Evolutionary conservation across 2,329 filamentous ascomycete genomes (phyloP).

Genomic region (Gyromitra esculenta): DNA sequence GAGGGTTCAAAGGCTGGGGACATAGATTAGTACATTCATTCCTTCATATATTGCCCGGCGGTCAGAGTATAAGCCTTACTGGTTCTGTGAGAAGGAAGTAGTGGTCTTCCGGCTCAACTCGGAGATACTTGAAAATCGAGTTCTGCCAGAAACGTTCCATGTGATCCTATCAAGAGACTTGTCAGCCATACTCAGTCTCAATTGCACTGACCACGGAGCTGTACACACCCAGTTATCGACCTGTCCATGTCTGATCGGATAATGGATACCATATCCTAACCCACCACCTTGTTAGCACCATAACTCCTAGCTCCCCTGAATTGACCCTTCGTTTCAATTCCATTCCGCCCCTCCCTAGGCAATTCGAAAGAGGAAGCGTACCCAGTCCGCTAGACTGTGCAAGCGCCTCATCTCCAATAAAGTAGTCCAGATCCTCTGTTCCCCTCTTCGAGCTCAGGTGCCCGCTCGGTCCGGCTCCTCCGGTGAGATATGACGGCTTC

Average conservation of each 20-base stretch:
- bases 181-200: conserved; percentile 26
- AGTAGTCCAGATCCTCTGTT: conserved; percentile 97
- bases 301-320: conserved; percentile 32
- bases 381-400: conserved; percentile 83
- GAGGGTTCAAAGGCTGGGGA: conserved; percentile 87
- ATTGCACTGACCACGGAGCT: conserved; percentile 15
- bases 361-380: conserved; percentile 61
- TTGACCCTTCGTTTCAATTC: background rate
- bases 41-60: background rate
- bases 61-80: conserved; percentile 64
- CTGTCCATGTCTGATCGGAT: conserved; percentile 96
- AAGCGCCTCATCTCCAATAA: conserved; percentile 96
- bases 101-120: conserved; percentile 98
- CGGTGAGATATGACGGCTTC: conserved; percentile 94
- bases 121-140: conserved; percentile 99
- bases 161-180: conserved; percentile 73
- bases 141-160: conserved; percentile 99
- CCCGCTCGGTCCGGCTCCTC: conserved; percentile 82
- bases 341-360: background rate
- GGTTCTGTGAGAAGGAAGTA: conserved; percentile 98
- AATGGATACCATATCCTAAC: conserved; percentile 90
- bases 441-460: conserved; percentile 91
- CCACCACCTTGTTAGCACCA: conserved; percentile 46
- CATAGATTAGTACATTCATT: conserved; percentile 21
- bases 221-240: conserved; percentile 92